Evolutionary conservation across 768 basidiomycete genomes (phyloP).

Genomic region (Lactarius vividus): DNA sequence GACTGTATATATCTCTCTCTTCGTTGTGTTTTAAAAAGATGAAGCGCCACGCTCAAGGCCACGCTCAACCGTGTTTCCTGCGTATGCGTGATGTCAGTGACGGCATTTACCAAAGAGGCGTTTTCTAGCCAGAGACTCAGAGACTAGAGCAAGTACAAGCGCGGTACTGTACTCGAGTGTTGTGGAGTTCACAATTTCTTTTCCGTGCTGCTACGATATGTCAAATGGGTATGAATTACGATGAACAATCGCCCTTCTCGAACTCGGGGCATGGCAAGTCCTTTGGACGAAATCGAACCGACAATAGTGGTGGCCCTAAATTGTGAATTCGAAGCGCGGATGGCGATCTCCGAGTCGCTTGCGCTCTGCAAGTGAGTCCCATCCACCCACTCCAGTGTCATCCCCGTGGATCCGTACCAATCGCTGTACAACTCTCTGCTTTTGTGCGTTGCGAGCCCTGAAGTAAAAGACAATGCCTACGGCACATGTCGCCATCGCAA

Average conservation of each 20-base stretch:
- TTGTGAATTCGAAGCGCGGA: constrained; percentile 27
- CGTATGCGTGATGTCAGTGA: not conserved
- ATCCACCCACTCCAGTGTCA: constrained; percentile 9
- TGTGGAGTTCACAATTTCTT: not conserved
- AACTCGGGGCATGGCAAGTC: not conserved
- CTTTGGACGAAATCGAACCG: not conserved
- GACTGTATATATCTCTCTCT: too few species aligned
- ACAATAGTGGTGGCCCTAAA: not conserved
- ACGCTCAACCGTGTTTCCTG: not conserved
- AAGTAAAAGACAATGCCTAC: constrained; percentile 17
- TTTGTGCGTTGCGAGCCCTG: constrained; percentile 9
- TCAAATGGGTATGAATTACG: not conserved
- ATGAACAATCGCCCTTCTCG: not conserved
- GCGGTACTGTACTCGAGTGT: not conserved
- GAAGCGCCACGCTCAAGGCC: too few species aligned
- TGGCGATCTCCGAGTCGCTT: constrained; percentile 26
- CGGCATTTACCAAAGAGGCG: not conserved
- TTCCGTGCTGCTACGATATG: not conserved
- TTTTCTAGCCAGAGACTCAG: not conserved
- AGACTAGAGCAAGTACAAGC: not conserved
- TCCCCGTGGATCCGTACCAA: constrained; percentile 7
- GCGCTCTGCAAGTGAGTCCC: constrained; percentile 25
- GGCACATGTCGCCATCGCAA: constrained; percentile 6
- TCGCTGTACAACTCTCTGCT: constrained; percentile 15
- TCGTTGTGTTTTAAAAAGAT: too few species aligned